Evolutionary conservation across 805 yeast species (phyloP).

Genomic region (Deakozyma indianensis): DNA sequence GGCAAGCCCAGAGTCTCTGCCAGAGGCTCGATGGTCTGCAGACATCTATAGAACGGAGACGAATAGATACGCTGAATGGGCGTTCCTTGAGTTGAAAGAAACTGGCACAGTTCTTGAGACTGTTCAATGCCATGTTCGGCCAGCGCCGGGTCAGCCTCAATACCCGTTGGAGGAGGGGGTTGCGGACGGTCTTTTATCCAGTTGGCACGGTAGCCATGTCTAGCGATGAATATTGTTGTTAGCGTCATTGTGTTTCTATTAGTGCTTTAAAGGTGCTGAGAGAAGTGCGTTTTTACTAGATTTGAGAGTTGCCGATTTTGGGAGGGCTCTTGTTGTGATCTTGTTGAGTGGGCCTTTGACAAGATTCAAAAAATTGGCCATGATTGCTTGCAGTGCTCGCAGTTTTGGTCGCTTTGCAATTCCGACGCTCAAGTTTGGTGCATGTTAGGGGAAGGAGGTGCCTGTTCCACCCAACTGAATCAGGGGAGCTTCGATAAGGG

Average conservation of each 20-base stretch:
- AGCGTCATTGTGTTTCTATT: slow-evolving; percentile 7
- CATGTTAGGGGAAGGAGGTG: too few relatives aligned
- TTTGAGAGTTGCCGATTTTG: too few relatives aligned
- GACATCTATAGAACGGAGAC: slow-evolving; percentile 83
- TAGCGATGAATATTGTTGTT: slow-evolving; percentile 12
- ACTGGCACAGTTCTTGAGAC: slow-evolving; percentile 63
- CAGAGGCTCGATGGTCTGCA: slow-evolving; percentile 65
- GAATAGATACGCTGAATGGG: slow-evolving; percentile 59
- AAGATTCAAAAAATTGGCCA: too few relatives aligned
- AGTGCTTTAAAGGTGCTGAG: too few relatives aligned
- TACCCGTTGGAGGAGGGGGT: slow-evolving; percentile 80
- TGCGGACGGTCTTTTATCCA: slow-evolving; percentile 43
- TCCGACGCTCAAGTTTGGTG: too few relatives aligned
- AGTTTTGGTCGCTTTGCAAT: too few relatives aligned
- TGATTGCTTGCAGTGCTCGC: too few relatives aligned
- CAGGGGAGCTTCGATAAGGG: too few relatives aligned
- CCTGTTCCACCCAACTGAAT: too few relatives aligned
- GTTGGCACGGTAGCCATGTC: slow-evolving; percentile 80
- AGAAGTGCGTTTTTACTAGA: too few relatives aligned
- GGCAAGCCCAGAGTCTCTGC: slow-evolving; percentile 44
- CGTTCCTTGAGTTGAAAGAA: slow-evolving; percentile 34
- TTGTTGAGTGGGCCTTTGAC: too few relatives aligned
- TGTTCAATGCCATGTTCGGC: slow-evolving; percentile 83
- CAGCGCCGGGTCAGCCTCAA: slow-evolving; percentile 77
- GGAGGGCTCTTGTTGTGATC: too few relatives aligned